A percentile compares a stretch with the other conserved stretches of the same genome.
Conservation (phyloP, 2,329 filamentous ascomycete genomes). For the Colletotrichum theobromicola region DNA sequence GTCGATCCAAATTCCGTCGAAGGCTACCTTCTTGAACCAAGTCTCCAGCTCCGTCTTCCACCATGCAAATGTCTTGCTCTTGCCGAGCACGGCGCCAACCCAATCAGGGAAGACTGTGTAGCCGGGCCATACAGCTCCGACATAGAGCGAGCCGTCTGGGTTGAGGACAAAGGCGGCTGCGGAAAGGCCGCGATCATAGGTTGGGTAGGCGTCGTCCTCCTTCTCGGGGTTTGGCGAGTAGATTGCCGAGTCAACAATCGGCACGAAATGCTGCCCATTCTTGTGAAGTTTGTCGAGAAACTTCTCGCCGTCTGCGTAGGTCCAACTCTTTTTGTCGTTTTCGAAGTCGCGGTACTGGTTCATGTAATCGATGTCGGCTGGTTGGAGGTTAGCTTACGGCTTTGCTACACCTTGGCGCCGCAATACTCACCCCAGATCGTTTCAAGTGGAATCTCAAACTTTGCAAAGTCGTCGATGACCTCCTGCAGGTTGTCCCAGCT, state of each 20-base stretch:
- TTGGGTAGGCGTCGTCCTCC: slow-evolving; percentile 55
- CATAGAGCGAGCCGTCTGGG: slow-evolving; percentile 59
- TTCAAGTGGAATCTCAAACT: slow-evolving; percentile 71
- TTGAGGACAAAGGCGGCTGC: slow-evolving; percentile 61
- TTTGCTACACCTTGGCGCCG: too few relatives aligned
- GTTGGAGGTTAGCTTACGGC: slow-evolving; percentile 1
- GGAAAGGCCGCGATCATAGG: slow-evolving; percentile 67
- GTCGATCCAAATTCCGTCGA: slow-evolving; percentile 62
- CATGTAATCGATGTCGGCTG: slow-evolving; percentile 77
- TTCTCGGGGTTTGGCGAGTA: slow-evolving; percentile 78
- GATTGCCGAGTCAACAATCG: slow-evolving; percentile 75
- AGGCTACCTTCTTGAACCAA: slow-evolving; percentile 59
- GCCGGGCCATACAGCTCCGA: slow-evolving; percentile 77
- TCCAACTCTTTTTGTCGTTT: slow-evolving; percentile 62
- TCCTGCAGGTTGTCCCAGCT: slow-evolving; percentile 73
- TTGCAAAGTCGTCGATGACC: slow-evolving; percentile 70
- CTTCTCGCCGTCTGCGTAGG: slow-evolving; percentile 61
- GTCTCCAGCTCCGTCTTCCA: slow-evolving; percentile 68
- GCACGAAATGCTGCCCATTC: slow-evolving; percentile 70
- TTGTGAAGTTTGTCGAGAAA: slow-evolving; percentile 67
- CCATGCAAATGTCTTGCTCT: slow-evolving; percentile 67
- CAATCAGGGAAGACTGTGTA: slow-evolving; percentile 76
- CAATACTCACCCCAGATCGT: slow-evolving; percentile 63
- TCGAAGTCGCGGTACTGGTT: slow-evolving; percentile 66
- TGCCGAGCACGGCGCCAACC: slow-evolving; percentile 64